Conservation (phyloP, 2,329 filamentous ascomycete genomes). For the Penicillium glabrum region DNA sequence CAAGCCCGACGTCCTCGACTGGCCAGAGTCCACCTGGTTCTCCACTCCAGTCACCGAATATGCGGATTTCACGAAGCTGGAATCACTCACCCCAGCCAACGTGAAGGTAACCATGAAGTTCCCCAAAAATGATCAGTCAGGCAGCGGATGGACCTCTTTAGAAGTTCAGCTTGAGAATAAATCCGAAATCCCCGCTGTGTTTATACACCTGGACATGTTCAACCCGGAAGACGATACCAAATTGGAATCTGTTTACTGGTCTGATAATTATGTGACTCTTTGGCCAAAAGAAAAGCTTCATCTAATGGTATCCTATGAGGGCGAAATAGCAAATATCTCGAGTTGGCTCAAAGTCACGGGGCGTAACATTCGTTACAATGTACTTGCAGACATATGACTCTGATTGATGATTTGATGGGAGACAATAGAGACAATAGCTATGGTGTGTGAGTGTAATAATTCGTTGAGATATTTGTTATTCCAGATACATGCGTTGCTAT, state of each 20-base stretch:
- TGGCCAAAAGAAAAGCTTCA: constrained; percentile 56
- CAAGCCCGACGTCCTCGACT: constrained; percentile 52
- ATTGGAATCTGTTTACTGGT: constrained; percentile 56
- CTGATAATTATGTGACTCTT: constrained; percentile 64
- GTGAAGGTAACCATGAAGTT: constrained; percentile 33
- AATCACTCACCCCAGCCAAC: constrained; percentile 38
- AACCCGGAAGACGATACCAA: constrained; percentile 44
- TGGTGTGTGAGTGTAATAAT: neutral
- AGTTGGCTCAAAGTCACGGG: constrained; percentile 24
- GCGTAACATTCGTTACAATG: constrained; percentile 17
- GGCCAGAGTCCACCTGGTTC: constrained; percentile 60
- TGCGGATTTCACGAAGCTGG: constrained; percentile 50
- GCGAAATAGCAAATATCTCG: constrained; percentile 4
- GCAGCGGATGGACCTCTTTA: constrained; percentile 10
- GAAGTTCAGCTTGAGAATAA: constrained; percentile 53
- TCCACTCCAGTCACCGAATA: constrained; percentile 57
- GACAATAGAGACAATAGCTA: neutral
- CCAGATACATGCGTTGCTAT: neutral
- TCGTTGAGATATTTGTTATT: neutral
- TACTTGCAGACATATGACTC: neutral
- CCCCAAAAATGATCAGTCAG: neutral
- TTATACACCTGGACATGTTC: constrained; percentile 54
- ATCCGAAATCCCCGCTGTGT: constrained; percentile 57
- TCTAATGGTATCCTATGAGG: constrained; percentile 33
- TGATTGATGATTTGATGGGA: neutral